Conservation (phyloP, 2,329 filamentous ascomycete genomes). For the Nemania abortiva region DNA sequence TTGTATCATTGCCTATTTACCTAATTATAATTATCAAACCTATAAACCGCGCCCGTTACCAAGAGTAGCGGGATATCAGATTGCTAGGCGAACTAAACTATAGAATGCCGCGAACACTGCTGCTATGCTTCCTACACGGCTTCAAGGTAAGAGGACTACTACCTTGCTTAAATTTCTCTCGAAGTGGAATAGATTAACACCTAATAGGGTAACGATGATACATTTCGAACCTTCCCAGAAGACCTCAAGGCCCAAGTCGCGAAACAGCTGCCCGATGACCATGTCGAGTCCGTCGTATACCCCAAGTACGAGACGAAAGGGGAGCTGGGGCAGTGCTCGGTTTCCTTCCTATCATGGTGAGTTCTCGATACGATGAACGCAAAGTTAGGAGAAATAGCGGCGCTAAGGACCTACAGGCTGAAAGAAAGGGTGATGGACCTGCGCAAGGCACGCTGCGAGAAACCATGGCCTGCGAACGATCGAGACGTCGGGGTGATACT, state of each 20-base stretch:
- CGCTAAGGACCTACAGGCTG: constrained; percentile 64
- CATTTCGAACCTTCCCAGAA: constrained; percentile 74
- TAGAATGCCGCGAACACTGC: constrained; percentile 65
- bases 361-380: not conserved
- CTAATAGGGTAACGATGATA: constrained; percentile 73
- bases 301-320: constrained; percentile 80
- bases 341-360: constrained; percentile 62
- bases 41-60: not conserved
- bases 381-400: not conserved
- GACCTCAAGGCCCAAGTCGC: constrained; percentile 71
- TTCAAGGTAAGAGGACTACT: constrained; percentile 67
- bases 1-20: not conserved
- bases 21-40: constrained; percentile 20
- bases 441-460: constrained; percentile 74
- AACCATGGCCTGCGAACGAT: constrained; percentile 81
- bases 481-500: constrained; percentile 84
- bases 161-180: not conserved
- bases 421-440: constrained; percentile 85
- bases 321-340: constrained; percentile 66
- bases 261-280: constrained; percentile 69
- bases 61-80: not conserved
- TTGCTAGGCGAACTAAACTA: not conserved
- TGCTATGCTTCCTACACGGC: constrained; percentile 81
- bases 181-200: constrained; percentile 14
- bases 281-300: constrained; percentile 72